Evolutionary conservation across 2,329 filamentous ascomycete genomes (phyloP), one percentile per base, ranked within the genome.

Genomic region (Claviceps humidiphila): DNA sequence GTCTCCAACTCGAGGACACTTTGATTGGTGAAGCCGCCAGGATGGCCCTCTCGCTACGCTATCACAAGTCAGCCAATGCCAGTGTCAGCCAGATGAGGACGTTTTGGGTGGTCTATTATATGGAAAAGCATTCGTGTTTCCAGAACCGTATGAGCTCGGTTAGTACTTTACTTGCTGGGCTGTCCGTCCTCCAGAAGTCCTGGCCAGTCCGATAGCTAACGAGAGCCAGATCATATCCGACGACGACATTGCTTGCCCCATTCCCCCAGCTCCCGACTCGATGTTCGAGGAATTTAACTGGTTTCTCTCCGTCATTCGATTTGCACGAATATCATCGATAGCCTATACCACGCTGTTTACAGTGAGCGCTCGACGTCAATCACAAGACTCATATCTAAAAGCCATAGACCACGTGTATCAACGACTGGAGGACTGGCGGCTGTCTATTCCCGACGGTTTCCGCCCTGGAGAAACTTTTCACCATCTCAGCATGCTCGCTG

Each of bases 91-190:
- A 53, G 38, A 37, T 56, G 51, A 51, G 60, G 42, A 64, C 63
- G 0, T 72, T 72, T 50, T 72, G 69, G 68, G 64, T 68, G 0
- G 59, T 71, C 16, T 71, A 71, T 50, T 58, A 58, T 9, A 42
- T 71, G 17, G 70, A 72, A 47, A 71, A 71, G 48, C 59, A 60
- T 7, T 54, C 55, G 0, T 63, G 57, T 34, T 69, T 71, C 49
- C 59, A 61, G 37, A 56, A 55, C 6, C 58, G 63, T 4, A 60
- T 57, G 22, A 60, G 56, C 47, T 70, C 68, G 13, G 65, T 69
- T 48, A 55, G 64, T 59, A 13, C 34, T 34, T 14, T 6, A 40
- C 40, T 41, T 39, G 39, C n/a, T 9, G 34, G 26, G 30, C 16
- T 22, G 13, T 24, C 8, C 5, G 5, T 22, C 34, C 13, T 11